Base-by-base conservation (phyloP, 1,139 yeast species). In the Kodamaea arcana region DNA sequence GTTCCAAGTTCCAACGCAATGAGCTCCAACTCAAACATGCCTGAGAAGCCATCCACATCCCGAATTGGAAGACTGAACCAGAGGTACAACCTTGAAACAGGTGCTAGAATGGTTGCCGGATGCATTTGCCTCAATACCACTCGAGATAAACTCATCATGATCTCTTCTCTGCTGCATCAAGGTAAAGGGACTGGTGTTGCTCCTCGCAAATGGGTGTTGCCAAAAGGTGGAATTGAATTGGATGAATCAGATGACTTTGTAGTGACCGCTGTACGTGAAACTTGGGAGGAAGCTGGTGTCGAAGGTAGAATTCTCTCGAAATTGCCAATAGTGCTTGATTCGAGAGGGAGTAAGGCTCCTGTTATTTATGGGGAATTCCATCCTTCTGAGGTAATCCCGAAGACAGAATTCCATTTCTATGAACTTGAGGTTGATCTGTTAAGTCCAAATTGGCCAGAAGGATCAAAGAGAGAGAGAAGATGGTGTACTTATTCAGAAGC, bases 251-350 rank as follows among this genome's bases (percentile, higher is more conserved):
- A 77, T 27, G 74, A 71, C 48, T 67, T 44, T 36, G 58, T 59
- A 12, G 59, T 61, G 8, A 65, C 86, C 6, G 97, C 97, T 0
- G 65, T 73, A 12, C 66, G 99, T 40, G 98, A 92, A 56, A 85
- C 95, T 0, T 92, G 98, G 98, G 98, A 92, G 58, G 99, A 92
- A 58, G 94, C 95, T 0, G 98, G 98, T 0, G 85, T 83, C 20
- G 74, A 74, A 28, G 95, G 96, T 4, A 62, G 56, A 13, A 69
- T 87, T 11, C 48, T 66, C 2, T 47, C 52, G 31, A 69, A 68
- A 40, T 60, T 90, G 30, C 94, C 92, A 0, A 65, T 73, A 2
- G 81, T 85, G 17, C 72, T 71, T 34, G 96, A 87, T 51, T 66
- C 72, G 49, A 58, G 95, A 39, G 87, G 87, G 7, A 67, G 73